Conservation (phyloP, 1,284 basidiomycete species). For the Malassezia vespertilionis region DNA sequence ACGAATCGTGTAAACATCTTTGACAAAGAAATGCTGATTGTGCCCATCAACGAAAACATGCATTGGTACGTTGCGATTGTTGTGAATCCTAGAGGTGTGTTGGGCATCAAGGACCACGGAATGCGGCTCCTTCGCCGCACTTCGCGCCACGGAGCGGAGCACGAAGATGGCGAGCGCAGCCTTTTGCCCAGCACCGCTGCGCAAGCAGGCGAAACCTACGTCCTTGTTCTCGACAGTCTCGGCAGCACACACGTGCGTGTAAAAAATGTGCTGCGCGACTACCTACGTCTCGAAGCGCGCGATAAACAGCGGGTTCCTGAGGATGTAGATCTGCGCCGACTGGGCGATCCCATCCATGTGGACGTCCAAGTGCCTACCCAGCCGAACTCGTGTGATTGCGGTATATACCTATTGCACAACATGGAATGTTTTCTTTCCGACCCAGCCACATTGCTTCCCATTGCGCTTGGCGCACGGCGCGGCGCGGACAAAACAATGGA, state of each 20-base stretch:
- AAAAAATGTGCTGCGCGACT: conserved; percentile 56
- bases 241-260: conserved; percentile 60
- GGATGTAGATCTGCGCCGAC: conserved; percentile 6
- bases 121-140: neutral
- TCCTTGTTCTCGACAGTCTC: conserved; percentile 63
- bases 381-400: conserved; percentile 75
- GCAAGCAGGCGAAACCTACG: conserved; percentile 20
- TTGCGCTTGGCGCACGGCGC: conserved; percentile 5
- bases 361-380: conserved; percentile 55
- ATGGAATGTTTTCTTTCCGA: conserved; percentile 39
- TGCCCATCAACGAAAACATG: conserved; percentile 90
- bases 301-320: conserved; percentile 57
- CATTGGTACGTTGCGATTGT: conserved; percentile 98
- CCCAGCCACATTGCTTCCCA: conserved; percentile 21
- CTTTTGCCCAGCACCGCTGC: neutral
- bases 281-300: conserved; percentile 66
- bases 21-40: conserved; percentile 75
- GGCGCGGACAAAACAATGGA: neutral
- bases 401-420: conserved; percentile 49
- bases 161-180: conserved; percentile 5
- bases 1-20: conserved; percentile 78
- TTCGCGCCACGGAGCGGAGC: neutral
- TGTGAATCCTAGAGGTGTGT: conserved; percentile 58
- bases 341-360: conserved; percentile 20
- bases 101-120: neutral